Base-by-base conservation (phyloP, 139 green algal species). In the Auxenochlorella pyrenoidosa region DNA sequence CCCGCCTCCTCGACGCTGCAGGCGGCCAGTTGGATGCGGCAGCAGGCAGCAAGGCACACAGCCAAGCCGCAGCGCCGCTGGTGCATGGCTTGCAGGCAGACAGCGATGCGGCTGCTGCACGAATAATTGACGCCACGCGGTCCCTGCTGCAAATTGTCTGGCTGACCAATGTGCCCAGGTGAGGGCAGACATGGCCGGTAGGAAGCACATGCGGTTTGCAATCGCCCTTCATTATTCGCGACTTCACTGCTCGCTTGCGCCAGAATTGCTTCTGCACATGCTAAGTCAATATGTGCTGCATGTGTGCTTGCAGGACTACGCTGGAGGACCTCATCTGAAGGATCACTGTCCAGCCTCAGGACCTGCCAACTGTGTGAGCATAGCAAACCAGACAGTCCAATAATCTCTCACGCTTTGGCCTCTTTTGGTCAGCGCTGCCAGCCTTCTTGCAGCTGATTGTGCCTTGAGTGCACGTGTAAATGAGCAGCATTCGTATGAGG, bases 81-180 rank as follows among this genome's bases (percentile, higher is more conserved):
- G 80, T 44, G 30, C 63, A 71, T 21, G 80, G 26, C 32, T 66
- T 86, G 66, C 66, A 79, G 44, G 32, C 82, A 0, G 82, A 86
- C 82, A 38, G 43, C n/a, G 43, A 79, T 18, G 82, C 66, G n/a
- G 82, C 82, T 24, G 12, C 19, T 34, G 73, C 38, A 5, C 75
- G 75, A 5, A 6, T 88, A 30, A 58, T 54, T 1, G 75, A 88
- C 12, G 72, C 73, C 18, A 36, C 32, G 58, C 58, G 75, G 1
- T 32, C 38, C 18, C 59, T 88, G 38, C 40, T 83, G 84, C 59
- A 88, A 16, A 40, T 88, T 18, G 58, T 83, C 6, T 88, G 84
- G 84, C 58, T 88, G 5, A 88, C 73, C 4, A 58, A 18, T 10
- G 73, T 88, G 51, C 44, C 54, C 0, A 19, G 54, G 54, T 63